A percentile compares a stretch with the other conserved stretches of the same genome.
Conservation (phyloP, 1,284 basidiomycete genomes). For the Rhizoctonia solani region DNA sequence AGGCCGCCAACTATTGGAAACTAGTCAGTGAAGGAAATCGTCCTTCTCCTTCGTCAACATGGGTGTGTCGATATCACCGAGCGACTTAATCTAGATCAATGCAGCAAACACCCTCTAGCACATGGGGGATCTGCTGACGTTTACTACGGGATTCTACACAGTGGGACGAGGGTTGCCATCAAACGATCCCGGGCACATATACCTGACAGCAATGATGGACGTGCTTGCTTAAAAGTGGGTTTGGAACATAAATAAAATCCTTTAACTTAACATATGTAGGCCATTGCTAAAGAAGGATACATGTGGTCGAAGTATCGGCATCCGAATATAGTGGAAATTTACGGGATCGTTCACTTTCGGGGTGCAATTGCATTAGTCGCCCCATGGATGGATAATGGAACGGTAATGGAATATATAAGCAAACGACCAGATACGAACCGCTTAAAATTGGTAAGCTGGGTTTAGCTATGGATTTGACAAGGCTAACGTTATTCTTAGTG, state of each 20-base stretch:
- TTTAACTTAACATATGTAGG: too few species aligned
- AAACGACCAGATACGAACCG: not conserved
- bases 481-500: not conserved
- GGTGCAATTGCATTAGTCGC: not conserved
- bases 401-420: not conserved
- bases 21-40: not conserved
- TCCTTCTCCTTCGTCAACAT: not conserved
- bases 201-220: not conserved
- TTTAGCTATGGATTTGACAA: too few species aligned
- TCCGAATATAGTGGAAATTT: not conserved
- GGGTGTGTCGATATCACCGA: not conserved
- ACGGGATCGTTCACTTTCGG: not conserved
- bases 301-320: not conserved
- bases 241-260: not conserved
- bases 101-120: not conserved
- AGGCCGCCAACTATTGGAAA: too few species aligned
- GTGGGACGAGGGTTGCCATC: not conserved
- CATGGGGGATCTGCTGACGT: slow-evolving; percentile 1
- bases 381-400: slow-evolving; percentile 11
- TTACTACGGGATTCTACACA: not conserved
- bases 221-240: not conserved
- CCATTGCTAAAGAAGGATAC: not conserved
- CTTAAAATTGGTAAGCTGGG: not conserved
- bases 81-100: not conserved
- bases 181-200: not conserved